These are phyloP conservation scores for Colletotrichum sp. DNA, from an alignment of 2,329 filamentous ascomycete species.

Conservation along the genomic window DNA sequence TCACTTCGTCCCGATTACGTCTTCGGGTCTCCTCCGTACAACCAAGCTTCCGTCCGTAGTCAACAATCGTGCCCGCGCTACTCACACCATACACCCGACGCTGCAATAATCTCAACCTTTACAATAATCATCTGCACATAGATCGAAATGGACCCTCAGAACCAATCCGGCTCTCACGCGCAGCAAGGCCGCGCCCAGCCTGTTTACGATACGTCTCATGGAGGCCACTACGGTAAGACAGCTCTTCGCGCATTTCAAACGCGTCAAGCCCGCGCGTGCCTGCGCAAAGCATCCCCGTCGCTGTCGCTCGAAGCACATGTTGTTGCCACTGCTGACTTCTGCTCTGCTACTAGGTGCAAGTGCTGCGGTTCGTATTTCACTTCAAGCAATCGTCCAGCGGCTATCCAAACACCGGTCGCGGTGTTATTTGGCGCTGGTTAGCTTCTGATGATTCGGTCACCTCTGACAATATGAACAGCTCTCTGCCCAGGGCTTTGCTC, in stretches of 20 bases:
- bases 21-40: neutral
- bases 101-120: neutral
- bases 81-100: neutral
- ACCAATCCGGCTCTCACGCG: conserved; percentile 21
- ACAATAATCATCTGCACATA: neutral
- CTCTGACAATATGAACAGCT: conserved; percentile 57
- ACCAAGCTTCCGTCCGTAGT: neutral
- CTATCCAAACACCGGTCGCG: neutral
- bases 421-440: neutral
- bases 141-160: conserved; percentile 42
- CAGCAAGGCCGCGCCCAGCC: conserved; percentile 66
- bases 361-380: conserved; percentile 62
- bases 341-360: conserved; percentile 61
- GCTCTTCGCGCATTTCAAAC: neutral
- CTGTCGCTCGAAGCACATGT: conserved; percentile 2
- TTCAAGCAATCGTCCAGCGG: neutral
- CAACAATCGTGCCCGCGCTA: neutral
- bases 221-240: conserved; percentile 77
- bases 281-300: conserved; percentile 10
- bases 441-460: neutral
- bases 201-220: conserved; percentile 75
- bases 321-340: conserved; percentile 5
- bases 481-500: conserved; percentile 84
- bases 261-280: conserved; percentile 10
- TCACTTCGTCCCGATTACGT: neutral